Conservation (phyloP, 179 eudicot species). For the Dionaea muscipula region DNA sequence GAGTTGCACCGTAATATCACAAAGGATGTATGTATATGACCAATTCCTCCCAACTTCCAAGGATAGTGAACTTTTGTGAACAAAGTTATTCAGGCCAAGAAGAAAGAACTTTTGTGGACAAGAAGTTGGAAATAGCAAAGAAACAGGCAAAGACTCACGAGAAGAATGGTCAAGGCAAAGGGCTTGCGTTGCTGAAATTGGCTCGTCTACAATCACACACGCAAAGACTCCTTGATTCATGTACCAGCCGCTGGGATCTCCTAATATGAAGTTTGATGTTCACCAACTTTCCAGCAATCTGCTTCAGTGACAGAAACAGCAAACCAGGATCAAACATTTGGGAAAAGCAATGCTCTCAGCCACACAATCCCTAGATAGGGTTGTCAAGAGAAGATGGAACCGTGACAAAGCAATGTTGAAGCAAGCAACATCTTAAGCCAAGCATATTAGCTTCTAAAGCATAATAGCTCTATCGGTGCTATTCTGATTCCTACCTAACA, state of each 20-base stretch:
- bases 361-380: neutral
- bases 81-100: too few species aligned
- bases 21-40: too few species aligned
- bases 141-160: too few species aligned
- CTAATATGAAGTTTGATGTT: constrained; percentile 81
- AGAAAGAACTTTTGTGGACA: too few species aligned
- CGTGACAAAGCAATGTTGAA: neutral
- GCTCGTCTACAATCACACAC: constrained; percentile 62
- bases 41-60: too few species aligned
- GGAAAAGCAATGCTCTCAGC: neutral
- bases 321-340: neutral
- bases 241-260: constrained; percentile 68
- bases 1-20: too few species aligned
- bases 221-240: constrained; percentile 68
- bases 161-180: constrained; percentile 8
- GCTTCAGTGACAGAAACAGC: constrained; percentile 11
- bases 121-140: too few species aligned
- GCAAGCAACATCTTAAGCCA: too few species aligned
- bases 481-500: too few species aligned
- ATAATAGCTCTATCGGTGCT: too few species aligned
- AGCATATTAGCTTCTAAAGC: too few species aligned
- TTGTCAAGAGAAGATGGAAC: neutral
- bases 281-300: constrained; percentile 85
- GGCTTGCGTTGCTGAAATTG: constrained; percentile 29
- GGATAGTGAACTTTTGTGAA: too few species aligned